Evolutionary conservation across 352 stramenopile species (phyloP), one percentile per base, ranked within the genome.

Genomic region (Phytophthora quininea): DNA sequence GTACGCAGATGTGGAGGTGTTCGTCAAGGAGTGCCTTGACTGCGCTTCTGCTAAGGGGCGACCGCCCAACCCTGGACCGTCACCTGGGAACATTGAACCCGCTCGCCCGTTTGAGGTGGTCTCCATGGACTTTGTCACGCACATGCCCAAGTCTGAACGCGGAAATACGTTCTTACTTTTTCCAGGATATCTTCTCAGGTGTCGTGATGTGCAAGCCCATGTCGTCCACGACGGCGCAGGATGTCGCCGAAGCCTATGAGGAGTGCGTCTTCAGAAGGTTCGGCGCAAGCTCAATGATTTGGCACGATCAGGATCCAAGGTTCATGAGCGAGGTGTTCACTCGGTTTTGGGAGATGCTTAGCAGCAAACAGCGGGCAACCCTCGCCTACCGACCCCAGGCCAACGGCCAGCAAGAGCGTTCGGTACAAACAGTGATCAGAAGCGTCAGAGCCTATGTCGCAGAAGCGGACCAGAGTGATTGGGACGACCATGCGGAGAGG

Each of bases 371-470:
- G 32, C 6, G 31, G 31, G 50, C 58, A 1, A 65, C 58, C 14
- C n/a, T 67, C n/a, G 43, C 42, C 3, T 60, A 67, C 24, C 59
- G 59, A 5, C 59, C 59, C 6, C 29, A 54, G 14, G 49, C 50
- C 2, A 66, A 66, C 33, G 50, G 42, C 1, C 58, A 59, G 19
- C 58, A 66, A 5, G 40, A 54, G 15, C 15, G 50, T 0, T 59
- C 40, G 0, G 50, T 58, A 2, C 49, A 66, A 50, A 59, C 50
- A 3, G 38, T 66, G 7, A 11, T 66, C 7, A n/a, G 58, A 15
- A 54, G 29, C 24, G n/a, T 66, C n/a, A 8, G 19, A 11, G 50
- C 51, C 5, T 67, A 60, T 14, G 27, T 56, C 5, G 33, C 27
- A 1, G 59, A 67, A 27, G 12, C 50, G 1, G 42, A 60, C 5